Base-by-base conservation (phyloP, 768 basidiomycete species). In the Podaxis mareebaensis region DNA sequence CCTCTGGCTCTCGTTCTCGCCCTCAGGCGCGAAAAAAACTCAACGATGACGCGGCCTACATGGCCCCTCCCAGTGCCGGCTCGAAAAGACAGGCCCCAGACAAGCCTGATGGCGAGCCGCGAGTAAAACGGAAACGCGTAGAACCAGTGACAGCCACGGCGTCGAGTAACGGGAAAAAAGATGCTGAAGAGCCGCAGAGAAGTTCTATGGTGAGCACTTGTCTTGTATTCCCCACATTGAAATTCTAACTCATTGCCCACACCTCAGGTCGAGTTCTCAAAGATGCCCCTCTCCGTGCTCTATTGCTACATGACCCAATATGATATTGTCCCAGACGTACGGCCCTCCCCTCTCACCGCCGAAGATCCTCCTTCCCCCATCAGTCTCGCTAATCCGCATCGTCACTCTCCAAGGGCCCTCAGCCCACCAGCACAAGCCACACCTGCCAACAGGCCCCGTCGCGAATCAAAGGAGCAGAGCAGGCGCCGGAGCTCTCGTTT, bases 241-340 rank as follows among this genome's bases (percentile, higher is more conserved):
- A 24, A 4, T 53, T 55, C 22, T 36, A 24, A 24, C 12, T 36
- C 53, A 53, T 33, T 48, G 26, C 58, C 58, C 65, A 60, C 44
- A 51, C 26, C 39, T 52, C 73, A 94, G 92, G 83, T 93, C 67
- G 90, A 93, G 70, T 93, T 94, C 72, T 78, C 81, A 51, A 85
- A 85, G 67, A 79, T 93, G 77, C 84, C 92, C n/a, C 77, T 79
- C 12, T 74, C 83, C 17, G 82, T 83, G 13, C 76, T 94, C 28
- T 83, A 91, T 71, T 85, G 86, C 63, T 94, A 94, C 73, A 81
- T 94, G 63, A 79, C 81, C 17, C 86, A 89, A 61, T 90, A 85
- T 68, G 88, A 92, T 70, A 82, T 93, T 56, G 79, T 91, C 20
- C 92, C 92, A 13, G 70, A 73, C 42, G 82, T 94, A 52, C 82